Evolutionary conservation across 495 filamentous ascomycete species (phyloP), one percentile per base, ranked within the genome.

Genomic region (Penicillium psychrofluorescens): DNA sequence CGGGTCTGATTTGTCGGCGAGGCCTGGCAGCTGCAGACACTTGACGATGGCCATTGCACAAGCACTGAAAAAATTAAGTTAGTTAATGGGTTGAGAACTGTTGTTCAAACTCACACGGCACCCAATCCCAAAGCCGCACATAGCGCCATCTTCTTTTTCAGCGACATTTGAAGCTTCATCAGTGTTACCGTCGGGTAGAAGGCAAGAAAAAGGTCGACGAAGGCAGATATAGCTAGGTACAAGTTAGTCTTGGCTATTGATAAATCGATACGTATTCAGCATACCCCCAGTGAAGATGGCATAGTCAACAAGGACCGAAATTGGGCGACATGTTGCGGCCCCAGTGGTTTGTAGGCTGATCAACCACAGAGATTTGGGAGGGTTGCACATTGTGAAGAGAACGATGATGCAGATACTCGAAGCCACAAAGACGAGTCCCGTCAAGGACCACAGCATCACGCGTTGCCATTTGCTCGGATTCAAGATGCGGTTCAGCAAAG

Each of bases 181-280:
- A 78, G 56, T 5, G 74, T 64, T 5, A 67, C 38, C 7, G 55
- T 50, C 0, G 75, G 74, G 33, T 75, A 74, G 0, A 71, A 46
- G 14, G 74, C 72, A 12, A 78, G 64, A 28, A 70, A 72, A 6
- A 77, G 47, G 46, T 78, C 75, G 30, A 65, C 41, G 14, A 69
- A 58, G 0, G 62, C 68, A 14, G 66, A 72, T 1, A 49, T 6
- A n/a, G 41, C 49, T 64, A 36, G 12, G 16, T 2, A 10, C 8
- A 14, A 7, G 7, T 28, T 36, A 7, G 7, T 36, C 11, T 33
- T 33, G 1, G 2, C 5, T n/a, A n/a, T n/a, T 33, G 9, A 5
- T 5, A n/a, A 33, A 33, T 9, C 8, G 2, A 5, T 2, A 1
- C 2, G 1, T 8, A 3, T 2, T 2, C n/a, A 30, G 36, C 33